phyloP scores from a whole-genome alignment of 1,139 yeast species.

The Lodderomyces pseudojiufengensis region DNA sequence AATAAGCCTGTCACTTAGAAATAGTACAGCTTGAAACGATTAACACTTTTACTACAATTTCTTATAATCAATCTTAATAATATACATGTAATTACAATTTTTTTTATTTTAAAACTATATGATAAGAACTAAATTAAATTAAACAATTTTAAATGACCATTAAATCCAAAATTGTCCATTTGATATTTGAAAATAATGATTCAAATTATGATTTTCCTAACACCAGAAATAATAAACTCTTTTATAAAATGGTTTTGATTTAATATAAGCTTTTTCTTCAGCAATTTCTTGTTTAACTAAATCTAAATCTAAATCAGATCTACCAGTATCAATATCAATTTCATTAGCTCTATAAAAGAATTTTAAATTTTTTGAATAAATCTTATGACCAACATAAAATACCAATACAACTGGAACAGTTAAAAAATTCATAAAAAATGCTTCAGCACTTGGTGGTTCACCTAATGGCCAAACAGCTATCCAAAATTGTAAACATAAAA shows the following conservation, averaged over 20 bases:
- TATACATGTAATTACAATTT: too few relatives aligned
- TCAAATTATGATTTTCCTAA: too few relatives aligned
- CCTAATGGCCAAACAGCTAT: conserved; percentile 69
- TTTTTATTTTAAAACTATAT: too few relatives aligned
- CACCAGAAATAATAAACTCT: conserved; percentile 58
- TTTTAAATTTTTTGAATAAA: conserved; percentile 53
- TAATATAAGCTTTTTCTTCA: conserved; percentile 53
- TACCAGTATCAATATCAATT: conserved; percentile 66
- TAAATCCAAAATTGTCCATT: too few relatives aligned
- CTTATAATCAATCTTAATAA: too few relatives aligned
- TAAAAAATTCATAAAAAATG: conserved; percentile 60
- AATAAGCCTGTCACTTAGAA: too few relatives aligned
- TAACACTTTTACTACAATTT: too few relatives aligned
- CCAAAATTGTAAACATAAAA: conserved; percentile 80
- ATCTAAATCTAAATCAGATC: conserved; percentile 65
- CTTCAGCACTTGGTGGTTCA: conserved; percentile 48
- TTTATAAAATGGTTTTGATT: conserved; percentile 49
- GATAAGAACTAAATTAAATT: too few relatives aligned
- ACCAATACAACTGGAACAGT: conserved; percentile 59
- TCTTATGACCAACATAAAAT: conserved; percentile 55
- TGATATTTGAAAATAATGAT: too few relatives aligned
- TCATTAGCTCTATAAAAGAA: conserved; percentile 45
- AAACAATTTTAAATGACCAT: too few relatives aligned
- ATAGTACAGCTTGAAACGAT: too few relatives aligned
- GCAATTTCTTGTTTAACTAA: conserved; percentile 62